Evolutionary conservation across 2,329 filamentous ascomycete genomes (phyloP).

Genomic region (Tolypocladium album): DNA sequence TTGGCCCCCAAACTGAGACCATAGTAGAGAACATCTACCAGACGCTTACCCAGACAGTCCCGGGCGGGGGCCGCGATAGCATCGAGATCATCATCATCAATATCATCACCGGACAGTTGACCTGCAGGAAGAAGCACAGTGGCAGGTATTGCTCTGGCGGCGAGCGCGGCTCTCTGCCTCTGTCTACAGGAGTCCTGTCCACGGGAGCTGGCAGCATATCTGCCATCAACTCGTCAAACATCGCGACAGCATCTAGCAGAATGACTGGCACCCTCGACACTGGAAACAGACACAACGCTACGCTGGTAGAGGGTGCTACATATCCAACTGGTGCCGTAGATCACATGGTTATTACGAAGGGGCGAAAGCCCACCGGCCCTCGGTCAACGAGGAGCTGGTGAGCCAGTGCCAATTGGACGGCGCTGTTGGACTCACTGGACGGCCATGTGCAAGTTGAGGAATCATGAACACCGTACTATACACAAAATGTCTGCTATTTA

Average conservation of each 20-base stretch:
- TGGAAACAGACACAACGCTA: not conserved
- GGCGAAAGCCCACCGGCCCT: not conserved
- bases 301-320: not conserved
- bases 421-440: not conserved
- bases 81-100: conserved; percentile 21
- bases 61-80: conserved; percentile 11
- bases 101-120: conserved; percentile 16
- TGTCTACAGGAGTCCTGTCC: conserved; percentile 3
- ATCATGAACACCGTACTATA: no score
- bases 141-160: conserved; percentile 13
- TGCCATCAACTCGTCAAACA: conserved; percentile 15
- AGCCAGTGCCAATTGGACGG: not conserved
- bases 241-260: conserved; percentile 25
- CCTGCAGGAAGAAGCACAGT: conserved; percentile 15
- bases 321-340: not conserved
- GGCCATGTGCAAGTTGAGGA: not conserved
- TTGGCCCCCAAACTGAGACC: conserved; percentile 7
- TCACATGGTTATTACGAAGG: not conserved
- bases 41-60: conserved; percentile 13
- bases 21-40: conserved; percentile 6
- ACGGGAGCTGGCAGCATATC: conserved; percentile 7
- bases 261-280: conserved; percentile 18
- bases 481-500: no score
- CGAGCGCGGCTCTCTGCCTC: not conserved
- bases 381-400: not conserved